Base-by-base conservation (phyloP, 2,329 filamentous ascomycete genomes). In the Diaporthe velutina region DNA sequence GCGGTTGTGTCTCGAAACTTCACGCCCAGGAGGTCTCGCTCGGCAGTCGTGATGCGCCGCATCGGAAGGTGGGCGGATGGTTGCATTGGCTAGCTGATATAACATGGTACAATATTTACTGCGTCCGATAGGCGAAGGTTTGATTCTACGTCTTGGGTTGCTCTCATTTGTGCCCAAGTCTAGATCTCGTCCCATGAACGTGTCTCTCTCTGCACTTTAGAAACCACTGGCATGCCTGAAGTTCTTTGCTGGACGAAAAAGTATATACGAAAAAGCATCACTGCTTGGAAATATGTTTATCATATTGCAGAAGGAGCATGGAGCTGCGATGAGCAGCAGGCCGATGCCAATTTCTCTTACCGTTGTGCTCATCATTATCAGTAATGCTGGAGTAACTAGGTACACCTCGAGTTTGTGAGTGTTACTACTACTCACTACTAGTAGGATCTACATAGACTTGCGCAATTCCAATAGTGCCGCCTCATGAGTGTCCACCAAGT, bases 1-100 rank as follows among this genome's bases (percentile, higher is more conserved):
- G 13, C 17, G 33, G 7, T 40, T 17, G 6, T 10, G 13, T 9
- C 4, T n/a, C 1, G 4, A 7, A 22, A 6, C 2, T n/a, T 2
- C 25, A 22, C 25, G 4, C 58, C 17, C 40, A 64, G n/a, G 15
- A 64, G 40, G 15, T 33, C 33, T 8, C 13, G 10, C 7, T 33
- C 19, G 19, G 28, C 60, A 64, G 35, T 42, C 30, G n/a, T 61
- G 13, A 42, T 4, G 35, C n/a, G 35, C 25, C 57, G 13, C 13
- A 2, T 28, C 58, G 35, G 58, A 25, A 61, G 38, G 38, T 42
- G 35, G 35, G 38, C 38, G 58, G 38, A 5, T 1, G 0, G 52
- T 3, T 28, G 38, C 25, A 19, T 17, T 6, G 4, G 57, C 3
- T 28, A 12, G 5, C 13, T 40, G 13, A 25, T 25, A 42, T 28